These are phyloP conservation scores for Penicillium parvum DNA, from an alignment of 495 filamentous ascomycete genomes.

Conservation along the genomic window DNA sequence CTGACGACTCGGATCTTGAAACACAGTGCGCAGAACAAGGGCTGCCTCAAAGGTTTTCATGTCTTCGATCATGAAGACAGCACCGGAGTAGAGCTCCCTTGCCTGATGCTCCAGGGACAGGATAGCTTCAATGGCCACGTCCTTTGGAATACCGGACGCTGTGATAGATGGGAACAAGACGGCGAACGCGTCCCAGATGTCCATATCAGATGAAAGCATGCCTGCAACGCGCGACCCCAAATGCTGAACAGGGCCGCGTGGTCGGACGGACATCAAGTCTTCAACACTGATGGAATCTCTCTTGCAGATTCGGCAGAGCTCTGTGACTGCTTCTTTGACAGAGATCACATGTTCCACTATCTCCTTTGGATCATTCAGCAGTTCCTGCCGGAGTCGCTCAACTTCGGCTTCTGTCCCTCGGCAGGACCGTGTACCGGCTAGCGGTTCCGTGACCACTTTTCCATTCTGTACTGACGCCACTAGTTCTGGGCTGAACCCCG, in stretches of 20 bases:
- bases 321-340: conserved; percentile 15
- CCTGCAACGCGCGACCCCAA: conserved; percentile 16
- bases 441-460: conserved; percentile 13
- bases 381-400: conserved; percentile 5
- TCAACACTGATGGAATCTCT: conserved; percentile 6
- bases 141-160: conserved; percentile 15
- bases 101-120: conserved; percentile 10
- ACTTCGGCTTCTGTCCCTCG: conserved; percentile 1
- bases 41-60: conserved; percentile 7
- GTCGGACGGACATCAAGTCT: conserved; percentile 16
- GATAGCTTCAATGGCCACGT: conserved; percentile 11
- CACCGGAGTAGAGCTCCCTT: conserved; percentile 19
- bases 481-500: conserved; percentile 19
- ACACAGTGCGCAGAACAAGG: conserved; percentile 17
- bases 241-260: conserved; percentile 18
- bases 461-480: conserved; percentile 13
- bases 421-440: conserved; percentile 14
- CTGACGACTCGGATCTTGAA: conserved; percentile 9
- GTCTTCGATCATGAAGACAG: conserved; percentile 14
- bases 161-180: conserved; percentile 18
- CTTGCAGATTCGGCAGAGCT: conserved; percentile 9
- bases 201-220: conserved; percentile 7
- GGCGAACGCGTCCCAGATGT: conserved; percentile 14
- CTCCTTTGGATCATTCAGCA: conserved; percentile 12
- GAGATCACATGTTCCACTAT: conserved; percentile 17